Conservation (phyloP, 192 early-diverging fungal genomes). For the Coemansia sp. region DNA sequence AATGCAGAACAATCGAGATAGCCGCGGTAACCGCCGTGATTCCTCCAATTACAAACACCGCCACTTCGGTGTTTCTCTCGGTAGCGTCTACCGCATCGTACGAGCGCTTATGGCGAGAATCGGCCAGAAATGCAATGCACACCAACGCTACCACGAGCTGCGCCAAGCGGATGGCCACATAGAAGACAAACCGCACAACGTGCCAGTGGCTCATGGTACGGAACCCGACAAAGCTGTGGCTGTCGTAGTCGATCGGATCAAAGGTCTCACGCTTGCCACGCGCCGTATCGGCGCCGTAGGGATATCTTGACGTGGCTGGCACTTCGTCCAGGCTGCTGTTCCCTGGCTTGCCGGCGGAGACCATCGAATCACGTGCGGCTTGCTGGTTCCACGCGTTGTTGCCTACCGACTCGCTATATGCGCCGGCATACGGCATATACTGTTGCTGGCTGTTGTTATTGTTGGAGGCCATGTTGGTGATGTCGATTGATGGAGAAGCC, state of each 20-base stretch:
- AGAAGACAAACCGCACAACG: constrained; percentile 27
- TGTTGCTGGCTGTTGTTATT: background rate
- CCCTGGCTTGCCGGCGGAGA: background rate
- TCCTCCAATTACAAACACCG: constrained; percentile 26
- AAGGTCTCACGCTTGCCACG: constrained; percentile 3
- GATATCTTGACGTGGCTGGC: background rate
- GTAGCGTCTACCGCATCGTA: constrained; percentile 6
- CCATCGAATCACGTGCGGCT: background rate
- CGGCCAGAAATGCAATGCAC: constrained; percentile 35
- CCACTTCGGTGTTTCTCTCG: constrained; percentile 34
- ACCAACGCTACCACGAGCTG: constrained; percentile 39
- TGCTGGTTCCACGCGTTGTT: background rate
- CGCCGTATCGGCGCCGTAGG: background rate
- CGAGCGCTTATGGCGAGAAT: constrained; percentile 29
- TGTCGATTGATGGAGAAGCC: constrained; percentile 20
- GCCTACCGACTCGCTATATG: constrained; percentile 42
- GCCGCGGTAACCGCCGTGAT: constrained; percentile 29
- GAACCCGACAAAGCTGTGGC: constrained; percentile 30
- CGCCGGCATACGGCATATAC: constrained; percentile 28
- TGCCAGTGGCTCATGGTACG: constrained; percentile 26
- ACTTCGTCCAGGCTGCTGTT: background rate
- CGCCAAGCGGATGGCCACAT: constrained; percentile 23
- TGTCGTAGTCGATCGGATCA: background rate
- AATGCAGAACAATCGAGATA: constrained; percentile 27
- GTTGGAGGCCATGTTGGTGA: constrained; percentile 29